Evolutionary conservation across 305 asterid genomes (phyloP).

Genomic region (Striga hermonthica): DNA sequence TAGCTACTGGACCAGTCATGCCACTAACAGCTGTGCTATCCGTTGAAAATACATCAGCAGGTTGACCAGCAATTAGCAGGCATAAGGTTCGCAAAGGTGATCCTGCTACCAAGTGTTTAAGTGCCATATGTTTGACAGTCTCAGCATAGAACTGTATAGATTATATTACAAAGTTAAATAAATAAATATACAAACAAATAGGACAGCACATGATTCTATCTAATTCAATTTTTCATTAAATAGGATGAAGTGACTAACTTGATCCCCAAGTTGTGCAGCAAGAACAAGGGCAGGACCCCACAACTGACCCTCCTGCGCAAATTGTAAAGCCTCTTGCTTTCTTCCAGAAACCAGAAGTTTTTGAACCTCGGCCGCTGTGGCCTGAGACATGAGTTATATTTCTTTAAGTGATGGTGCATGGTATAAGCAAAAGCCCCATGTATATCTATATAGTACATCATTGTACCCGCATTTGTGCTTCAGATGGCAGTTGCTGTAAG

Average conservation of each 20-base stretch:
- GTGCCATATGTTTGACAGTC: conserved; percentile 84
- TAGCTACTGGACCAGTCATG: conserved; percentile 43
- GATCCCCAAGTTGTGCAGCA: conserved; percentile 96
- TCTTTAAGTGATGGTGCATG: conserved; percentile 21
- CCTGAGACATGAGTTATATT: conserved; percentile 45
- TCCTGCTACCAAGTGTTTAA: conserved; percentile 69
- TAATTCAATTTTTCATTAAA: conserved; percentile 5
- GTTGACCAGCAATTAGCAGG: conserved; percentile 82
- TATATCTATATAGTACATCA: conserved; percentile 23
- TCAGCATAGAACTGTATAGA: conserved; percentile 71
- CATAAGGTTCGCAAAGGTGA: conserved; percentile 89
- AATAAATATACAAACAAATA: conserved; percentile 5
- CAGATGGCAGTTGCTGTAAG: conserved; percentile 84
- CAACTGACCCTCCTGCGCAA: conserved; percentile 94
- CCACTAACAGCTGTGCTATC: conserved; percentile 43
- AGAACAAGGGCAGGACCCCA: conserved; percentile 99
- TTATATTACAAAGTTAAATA: conserved; percentile 17
- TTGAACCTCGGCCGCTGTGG: conserved; percentile 81
- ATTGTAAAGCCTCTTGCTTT: conserved; percentile 83
- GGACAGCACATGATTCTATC: conserved; percentile 25
- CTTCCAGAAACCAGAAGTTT: conserved; percentile 90
- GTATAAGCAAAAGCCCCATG: not conserved
- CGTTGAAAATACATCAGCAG: conserved; percentile 70
- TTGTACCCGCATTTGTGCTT: conserved; percentile 69
- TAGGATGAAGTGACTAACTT: conserved; percentile 43